phyloP scores from a whole-genome alignment of 352 stramenopile genomes.

The Aphanomyces astaci region DNA sequence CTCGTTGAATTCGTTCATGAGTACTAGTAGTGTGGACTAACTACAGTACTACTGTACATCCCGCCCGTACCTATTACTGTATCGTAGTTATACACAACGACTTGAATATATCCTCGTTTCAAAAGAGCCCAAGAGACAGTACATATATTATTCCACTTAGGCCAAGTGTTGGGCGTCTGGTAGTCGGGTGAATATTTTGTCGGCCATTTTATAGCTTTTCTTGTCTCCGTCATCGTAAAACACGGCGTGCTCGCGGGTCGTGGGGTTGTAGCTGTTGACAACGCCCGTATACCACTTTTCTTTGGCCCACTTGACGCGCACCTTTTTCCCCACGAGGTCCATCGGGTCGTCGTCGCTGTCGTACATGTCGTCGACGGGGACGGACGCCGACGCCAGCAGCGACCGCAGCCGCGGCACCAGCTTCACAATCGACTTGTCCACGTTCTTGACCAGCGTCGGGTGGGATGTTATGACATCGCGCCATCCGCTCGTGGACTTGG shows the following conservation, averaged over 20 bases:
- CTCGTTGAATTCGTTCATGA: too few relatives aligned
- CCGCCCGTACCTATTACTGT: too few relatives aligned
- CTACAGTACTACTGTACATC: too few relatives aligned
- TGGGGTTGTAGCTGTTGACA: conserved; percentile 71
- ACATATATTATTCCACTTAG: too few relatives aligned
- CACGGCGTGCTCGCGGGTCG: conserved; percentile 74
- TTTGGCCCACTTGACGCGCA: conserved; percentile 84
- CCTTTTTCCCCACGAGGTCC: conserved; percentile 71
- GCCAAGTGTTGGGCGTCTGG: too few relatives aligned
- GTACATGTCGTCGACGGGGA: conserved; percentile 74
- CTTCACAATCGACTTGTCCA: conserved; percentile 52
- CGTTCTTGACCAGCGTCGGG: conserved; percentile 45
- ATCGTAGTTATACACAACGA: too few relatives aligned
- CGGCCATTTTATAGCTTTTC: conserved; percentile 82
- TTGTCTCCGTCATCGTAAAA: conserved; percentile 82
- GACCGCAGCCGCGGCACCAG: conserved; percentile 49
- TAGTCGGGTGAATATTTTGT: conserved; percentile 66
- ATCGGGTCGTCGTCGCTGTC: conserved; percentile 82
- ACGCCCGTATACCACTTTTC: conserved; percentile 84
- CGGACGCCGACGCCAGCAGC: conserved; percentile 34
- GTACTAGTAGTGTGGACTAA: too few relatives aligned
- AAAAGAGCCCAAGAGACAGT: too few relatives aligned
- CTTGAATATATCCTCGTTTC: too few relatives aligned
- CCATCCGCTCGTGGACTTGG: conserved; percentile 77
- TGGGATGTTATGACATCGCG: conserved; percentile 49